A percentile compares a stretch with the other conserved stretches of the same genome.
phyloP scores from a whole-genome alignment of 208 protist genomes.

The Wallacemonas collosoma region DNA sequence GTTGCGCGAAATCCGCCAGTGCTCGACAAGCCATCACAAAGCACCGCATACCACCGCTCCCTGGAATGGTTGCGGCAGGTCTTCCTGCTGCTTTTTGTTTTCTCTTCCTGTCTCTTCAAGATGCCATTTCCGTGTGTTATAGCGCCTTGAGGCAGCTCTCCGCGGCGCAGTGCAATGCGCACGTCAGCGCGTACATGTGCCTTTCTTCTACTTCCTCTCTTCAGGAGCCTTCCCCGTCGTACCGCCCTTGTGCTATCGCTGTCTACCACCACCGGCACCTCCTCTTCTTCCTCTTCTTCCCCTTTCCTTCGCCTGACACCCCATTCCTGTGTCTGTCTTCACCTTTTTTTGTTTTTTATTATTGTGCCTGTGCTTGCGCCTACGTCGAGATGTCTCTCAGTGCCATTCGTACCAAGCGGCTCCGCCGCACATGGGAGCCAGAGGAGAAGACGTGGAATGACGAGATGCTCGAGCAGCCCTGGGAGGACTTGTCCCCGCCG shows the following conservation, averaged over 20 bases:
- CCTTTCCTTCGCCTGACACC: background rate
- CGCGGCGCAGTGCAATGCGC: too few species aligned
- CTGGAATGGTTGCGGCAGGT: too few species aligned
- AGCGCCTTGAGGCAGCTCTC: too few species aligned
- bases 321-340: background rate
- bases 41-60: too few species aligned
- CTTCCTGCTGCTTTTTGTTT: background rate
- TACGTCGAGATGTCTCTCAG: conserved; percentile 52
- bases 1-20: too few species aligned
- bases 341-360: background rate
- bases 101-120: background rate
- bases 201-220: too few species aligned
- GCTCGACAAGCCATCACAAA: too few species aligned
- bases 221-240: background rate
- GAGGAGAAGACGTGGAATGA: conserved; percentile 85
- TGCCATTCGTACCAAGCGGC: conserved; percentile 60
- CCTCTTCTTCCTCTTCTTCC: background rate
- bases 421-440: conserved; percentile 83
- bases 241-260: background rate
- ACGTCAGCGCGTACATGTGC: too few species aligned
- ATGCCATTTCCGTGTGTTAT: background rate
- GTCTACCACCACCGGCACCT: background rate
- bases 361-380: conserved; percentile 3
- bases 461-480: conserved; percentile 74
- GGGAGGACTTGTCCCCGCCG: conserved; percentile 70